These are phyloP conservation scores for Fusarium camptoceras DNA, from an alignment of 2,329 filamentous ascomycete species.

Conservation along the genomic window DNA sequence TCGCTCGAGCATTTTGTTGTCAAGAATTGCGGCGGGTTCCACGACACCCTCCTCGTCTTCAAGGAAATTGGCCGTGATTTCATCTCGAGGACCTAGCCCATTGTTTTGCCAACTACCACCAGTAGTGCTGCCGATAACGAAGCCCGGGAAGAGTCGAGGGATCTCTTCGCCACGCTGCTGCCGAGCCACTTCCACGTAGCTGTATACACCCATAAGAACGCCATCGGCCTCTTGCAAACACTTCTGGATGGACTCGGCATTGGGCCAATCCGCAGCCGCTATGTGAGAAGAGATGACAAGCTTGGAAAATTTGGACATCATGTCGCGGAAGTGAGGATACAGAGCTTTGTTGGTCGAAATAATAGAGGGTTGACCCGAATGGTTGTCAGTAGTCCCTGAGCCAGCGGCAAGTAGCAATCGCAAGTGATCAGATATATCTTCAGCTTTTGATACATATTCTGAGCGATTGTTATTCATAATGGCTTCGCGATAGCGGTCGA, in stretches of 20 bases:
- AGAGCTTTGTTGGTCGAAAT: constrained; percentile 98
- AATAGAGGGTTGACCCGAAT: constrained; percentile 98
- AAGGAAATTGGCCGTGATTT: constrained; percentile 83
- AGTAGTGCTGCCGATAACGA: constrained; percentile 84
- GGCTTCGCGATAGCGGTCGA: constrained; percentile 91
- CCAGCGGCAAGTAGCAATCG: constrained; percentile 93
- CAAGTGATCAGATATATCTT: constrained; percentile 97
- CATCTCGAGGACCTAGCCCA: constrained; percentile 72
- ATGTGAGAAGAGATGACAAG: constrained; percentile 98
- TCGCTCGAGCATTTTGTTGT: constrained; percentile 81
- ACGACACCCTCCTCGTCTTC: constrained; percentile 80
- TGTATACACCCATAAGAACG: constrained; percentile 91
- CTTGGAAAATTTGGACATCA: constrained; percentile 99
- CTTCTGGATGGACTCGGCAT: constrained; percentile 92
- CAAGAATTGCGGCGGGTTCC: constrained; percentile 80
- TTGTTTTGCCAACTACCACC: constrained; percentile 92
- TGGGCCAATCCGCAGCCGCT: constrained; percentile 94
- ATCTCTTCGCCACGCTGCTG: constrained; percentile 95
- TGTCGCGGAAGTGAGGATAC: constrained; percentile 97
- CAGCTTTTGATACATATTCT: constrained; percentile 93
- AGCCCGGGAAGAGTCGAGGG: constrained; percentile 91
- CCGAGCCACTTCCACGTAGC: constrained; percentile 94
- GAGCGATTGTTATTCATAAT: constrained; percentile 85
- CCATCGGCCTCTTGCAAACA: constrained; percentile 98
- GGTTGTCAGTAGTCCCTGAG: constrained; percentile 97